phyloP scores from a whole-genome alignment of 305 asterid species.

The Fraxinus velutina region DNA sequence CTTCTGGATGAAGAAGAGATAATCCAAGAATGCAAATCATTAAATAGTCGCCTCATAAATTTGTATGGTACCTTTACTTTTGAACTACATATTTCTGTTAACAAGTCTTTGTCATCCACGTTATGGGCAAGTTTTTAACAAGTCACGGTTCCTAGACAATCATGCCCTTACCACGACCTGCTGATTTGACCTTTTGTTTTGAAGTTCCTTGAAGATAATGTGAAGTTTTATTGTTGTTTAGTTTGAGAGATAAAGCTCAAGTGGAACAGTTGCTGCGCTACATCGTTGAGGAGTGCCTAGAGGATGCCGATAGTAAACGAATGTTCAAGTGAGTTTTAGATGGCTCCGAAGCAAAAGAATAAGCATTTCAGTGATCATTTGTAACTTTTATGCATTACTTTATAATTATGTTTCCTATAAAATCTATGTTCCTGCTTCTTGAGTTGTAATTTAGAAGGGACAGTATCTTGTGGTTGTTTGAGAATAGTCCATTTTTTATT shows the following conservation, averaged over 20 bases:
- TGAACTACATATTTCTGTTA: neutral
- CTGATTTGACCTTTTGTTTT: neutral
- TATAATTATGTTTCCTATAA: neutral
- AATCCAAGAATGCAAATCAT: conserved; percentile 98
- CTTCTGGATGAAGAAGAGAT: conserved; percentile 98
- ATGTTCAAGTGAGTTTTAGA: conserved; percentile 70
- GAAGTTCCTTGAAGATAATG: neutral
- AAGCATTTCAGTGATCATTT: neutral
- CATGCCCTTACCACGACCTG: neutral
- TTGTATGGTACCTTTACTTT: conserved; percentile 45
- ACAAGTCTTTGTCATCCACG: neutral
- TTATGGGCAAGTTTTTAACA: neutral
- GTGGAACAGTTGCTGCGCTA: conserved; percentile 80
- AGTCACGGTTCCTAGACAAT: neutral
- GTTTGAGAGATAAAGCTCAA: conserved; percentile 88
- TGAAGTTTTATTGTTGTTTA: conserved; percentile 32
- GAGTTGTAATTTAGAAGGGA: conserved; percentile 3
- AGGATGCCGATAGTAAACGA: conserved; percentile 81
- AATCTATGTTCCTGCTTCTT: neutral
- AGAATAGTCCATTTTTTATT: conserved; percentile 11
- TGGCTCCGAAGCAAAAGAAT: neutral
- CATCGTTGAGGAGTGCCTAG: conserved; percentile 76
- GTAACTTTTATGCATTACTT: neutral
- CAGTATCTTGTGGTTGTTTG: conserved; percentile 16
- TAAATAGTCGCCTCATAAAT: conserved; percentile 91